Evolutionary conservation across 2,329 filamentous ascomycete species (phyloP), one percentile per base, ranked within the genome.

Genomic region (Clonostachys solani): DNA sequence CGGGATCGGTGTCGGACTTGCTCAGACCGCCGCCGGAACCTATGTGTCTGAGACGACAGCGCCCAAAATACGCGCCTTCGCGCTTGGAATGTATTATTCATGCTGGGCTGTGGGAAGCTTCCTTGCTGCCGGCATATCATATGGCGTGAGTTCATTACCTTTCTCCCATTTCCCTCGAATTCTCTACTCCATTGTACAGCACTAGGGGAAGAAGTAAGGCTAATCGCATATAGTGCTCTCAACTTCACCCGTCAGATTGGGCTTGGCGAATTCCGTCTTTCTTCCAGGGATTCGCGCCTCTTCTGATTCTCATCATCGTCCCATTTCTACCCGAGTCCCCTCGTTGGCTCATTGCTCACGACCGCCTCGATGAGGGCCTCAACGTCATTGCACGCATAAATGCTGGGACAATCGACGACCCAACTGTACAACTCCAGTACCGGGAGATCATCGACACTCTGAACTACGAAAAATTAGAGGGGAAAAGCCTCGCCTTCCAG

Each of bases 11-110:
- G 60, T 56, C 5, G 65, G 62, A 5, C 56, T 74, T 16, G 66
- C 69, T 3, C 68, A 64, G 16, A 66, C 72, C n/a, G 68, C 70
- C 2, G 71, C 66, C 5, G 63, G 63, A 1, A 69, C 74, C 1
- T 75, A 72, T 46, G 62, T 78, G 5, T 65, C 68, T 3, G 76
- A 80, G 59, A 71, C 69, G 0, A 72, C 73, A 45, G 62, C 72
- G 1, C 42, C 47, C 2, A 19, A 45, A 1, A 42, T 47, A 16
- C 47, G 52, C 4, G 49, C 33, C 12, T 44, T 54, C 15, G 52
- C 46, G 12, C 42, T 47, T 17, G 46, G 53, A 0, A 40, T 54
- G 6, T 55, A 51, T 36, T 54, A 13, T 61, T 53, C 29, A n/a
- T 47, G 40, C 41, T 67, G 63, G 59, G 59, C 36, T 6, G 17